Percentiles rank a stretch among this genome's conserved stretches.
Conservation (phyloP, 2,329 filamentous ascomycete genomes). For the Cyphellophora europaea region DNA sequence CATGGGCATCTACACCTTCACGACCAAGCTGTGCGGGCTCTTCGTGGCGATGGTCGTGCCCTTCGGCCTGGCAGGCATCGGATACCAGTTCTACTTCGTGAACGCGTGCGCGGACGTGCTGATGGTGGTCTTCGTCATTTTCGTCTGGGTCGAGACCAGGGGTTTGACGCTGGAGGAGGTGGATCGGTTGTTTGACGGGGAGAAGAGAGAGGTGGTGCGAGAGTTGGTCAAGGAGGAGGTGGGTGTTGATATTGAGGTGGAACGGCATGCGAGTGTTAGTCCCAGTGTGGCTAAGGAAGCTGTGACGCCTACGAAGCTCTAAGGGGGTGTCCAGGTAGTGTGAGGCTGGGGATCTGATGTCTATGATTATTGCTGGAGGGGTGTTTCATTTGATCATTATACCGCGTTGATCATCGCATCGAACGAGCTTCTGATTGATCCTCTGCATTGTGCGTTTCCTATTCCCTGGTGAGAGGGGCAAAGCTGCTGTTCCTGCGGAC, state of each 20-base stretch:
- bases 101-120: conserved; percentile 37
- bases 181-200: conserved; percentile 17
- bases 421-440: no score
- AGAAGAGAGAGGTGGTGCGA: conserved; percentile 2
- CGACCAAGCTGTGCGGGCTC: conserved; percentile 21
- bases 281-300: no score
- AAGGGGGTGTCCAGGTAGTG: no score
- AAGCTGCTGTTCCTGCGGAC: no score
- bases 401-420: no score
- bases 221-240: conserved; percentile 1
- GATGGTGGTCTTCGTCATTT: conserved; percentile 20
- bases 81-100: conserved; percentile 40
- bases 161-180: conserved; percentile 20
- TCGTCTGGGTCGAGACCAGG: conserved; percentile 18
- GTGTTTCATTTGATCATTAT: no score
- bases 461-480: no score
- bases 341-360: no score
- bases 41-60: conserved; percentile 33
- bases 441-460: no score
- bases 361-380: no score
- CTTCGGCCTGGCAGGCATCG: conserved; percentile 32
- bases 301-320: no score
- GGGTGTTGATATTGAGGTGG: not conserved
- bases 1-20: conserved; percentile 12
- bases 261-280: no score